Evolutionary conservation across 2,329 filamentous ascomycete genomes (phyloP), one percentile per base, ranked within the genome.

Genomic region (Ophiognomonia clavigignenti-juglandacearum): DNA sequence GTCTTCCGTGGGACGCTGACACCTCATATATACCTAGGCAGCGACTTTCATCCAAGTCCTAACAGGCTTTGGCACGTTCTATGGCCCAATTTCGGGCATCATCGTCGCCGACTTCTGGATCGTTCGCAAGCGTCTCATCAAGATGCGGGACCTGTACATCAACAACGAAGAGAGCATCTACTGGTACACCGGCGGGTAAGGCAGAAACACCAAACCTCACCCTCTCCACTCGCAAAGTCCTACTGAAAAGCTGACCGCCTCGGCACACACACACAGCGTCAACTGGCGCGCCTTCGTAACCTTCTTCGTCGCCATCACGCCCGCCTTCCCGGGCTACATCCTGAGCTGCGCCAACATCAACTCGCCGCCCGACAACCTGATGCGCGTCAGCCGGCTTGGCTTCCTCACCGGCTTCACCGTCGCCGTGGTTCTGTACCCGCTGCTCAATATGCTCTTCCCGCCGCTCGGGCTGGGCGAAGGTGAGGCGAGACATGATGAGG

Each of bases 81-180:
- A 57, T 13, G 51, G 47, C 18, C 56, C 54, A 8, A 47, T 55
- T 6, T 50, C 48, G 10, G 48, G 52, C 6, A 50, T 58, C 20
- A 34, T 56, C 9, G 48, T 55, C 34, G 48, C 50, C n/a, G 54
- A 56, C 31, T 57, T 53, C 36, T 52, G 51, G 54, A 31, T 54
- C 14, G 53, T 56, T 0, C 50, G 54, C 18, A 46, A 41, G 20
- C 50, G 51, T 23, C 43, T 47, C 14, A 53, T 53, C 46, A 56
- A 53, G 23, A 48, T 56, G 39, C 53, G 53, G 8, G 53, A 57
- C 24, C 37, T 56, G 11, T 57, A 56, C 37, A 43, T 44, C 8
- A 50, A 50, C 3, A 45, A 52, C 26, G 48, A 50, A 10, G 45
- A 35, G n/a, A 53, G 54, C 29, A 56, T 57, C 43, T 57, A 57